A percentile compares a stretch with the other conserved stretches of the same genome.
Evolutionary conservation across 208 protist genomes (phyloP).

Genomic region (Acanthamoeba castellanii): DNA sequence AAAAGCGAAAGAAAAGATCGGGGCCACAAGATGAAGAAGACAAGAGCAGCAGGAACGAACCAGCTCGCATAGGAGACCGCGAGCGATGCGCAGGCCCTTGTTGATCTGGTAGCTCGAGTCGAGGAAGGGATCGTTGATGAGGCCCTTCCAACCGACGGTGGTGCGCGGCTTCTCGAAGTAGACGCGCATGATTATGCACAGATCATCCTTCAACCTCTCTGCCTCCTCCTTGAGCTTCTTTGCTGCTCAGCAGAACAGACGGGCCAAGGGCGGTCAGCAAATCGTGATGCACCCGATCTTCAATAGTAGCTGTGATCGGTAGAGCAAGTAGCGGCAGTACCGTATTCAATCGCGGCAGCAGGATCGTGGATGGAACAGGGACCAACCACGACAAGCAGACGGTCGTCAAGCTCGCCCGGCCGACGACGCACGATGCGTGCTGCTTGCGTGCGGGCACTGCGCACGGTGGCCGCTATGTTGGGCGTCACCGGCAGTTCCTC

Average conservation of each 20-base stretch:
- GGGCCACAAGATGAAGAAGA: neutral
- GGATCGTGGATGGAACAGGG: slow-evolving; percentile 91
- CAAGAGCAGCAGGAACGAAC: neutral
- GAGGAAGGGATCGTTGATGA: slow-evolving; percentile 92
- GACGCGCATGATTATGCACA: slow-evolving; percentile 90
- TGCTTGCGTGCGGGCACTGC: slow-evolving; percentile 53
- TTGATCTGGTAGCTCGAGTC: slow-evolving; percentile 86
- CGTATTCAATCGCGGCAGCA: slow-evolving; percentile 89
- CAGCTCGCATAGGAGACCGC: slow-evolving; percentile 80
- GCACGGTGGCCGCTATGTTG: slow-evolving; percentile 75
- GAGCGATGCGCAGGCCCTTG: slow-evolving; percentile 82
- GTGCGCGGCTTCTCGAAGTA: slow-evolving; percentile 93
- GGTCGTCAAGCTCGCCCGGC: slow-evolving; percentile 76
- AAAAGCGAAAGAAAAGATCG: neutral
- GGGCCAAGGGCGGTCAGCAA: neutral
- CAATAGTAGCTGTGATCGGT: neutral
- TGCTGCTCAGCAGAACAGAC: slow-evolving; percentile 7
- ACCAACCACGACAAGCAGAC: slow-evolving; percentile 89
- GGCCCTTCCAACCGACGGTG: slow-evolving; percentile 90
- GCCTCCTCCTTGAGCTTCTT: slow-evolving; percentile 64
- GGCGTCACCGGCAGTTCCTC: slow-evolving; percentile 82
- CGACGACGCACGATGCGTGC: slow-evolving; percentile 63
- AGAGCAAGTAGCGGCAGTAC: slow-evolving; percentile 69
- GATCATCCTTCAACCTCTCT: slow-evolving; percentile 80
- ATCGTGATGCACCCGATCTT: neutral